These are phyloP conservation scores for Ganoderma lucidum DNA, from an alignment of 1,284 basidiomycete genomes.

Conservation along the genomic window DNA sequence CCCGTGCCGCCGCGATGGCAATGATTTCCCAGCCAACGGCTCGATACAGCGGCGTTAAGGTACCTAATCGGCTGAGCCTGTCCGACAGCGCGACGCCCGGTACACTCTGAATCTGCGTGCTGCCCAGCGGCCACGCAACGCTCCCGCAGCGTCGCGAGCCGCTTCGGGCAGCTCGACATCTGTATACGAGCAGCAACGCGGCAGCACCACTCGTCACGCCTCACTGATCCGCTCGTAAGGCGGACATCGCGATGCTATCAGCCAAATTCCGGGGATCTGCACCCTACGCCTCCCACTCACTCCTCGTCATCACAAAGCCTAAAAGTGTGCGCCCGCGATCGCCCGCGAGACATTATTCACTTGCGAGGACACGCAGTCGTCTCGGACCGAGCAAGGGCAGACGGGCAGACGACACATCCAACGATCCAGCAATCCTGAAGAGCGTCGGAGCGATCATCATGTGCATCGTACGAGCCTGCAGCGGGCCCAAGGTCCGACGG, in stretches of 20 bases:
- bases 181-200: neutral
- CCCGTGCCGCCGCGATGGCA: neutral
- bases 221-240: slow-evolving; percentile 10
- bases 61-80: slow-evolving; percentile 9
- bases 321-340: neutral
- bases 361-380: neutral
- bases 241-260: slow-evolving; percentile 5
- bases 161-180: neutral
- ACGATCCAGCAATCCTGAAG: neutral
- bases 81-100: neutral
- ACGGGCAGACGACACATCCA: neutral
- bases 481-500: no score
- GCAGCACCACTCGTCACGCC: neutral
- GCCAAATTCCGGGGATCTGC: neutral
- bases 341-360: neutral
- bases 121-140: neutral
- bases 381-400: slow-evolving; percentile 1
- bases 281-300: neutral
- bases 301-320: slow-evolving; percentile 5
- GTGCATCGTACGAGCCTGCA: no score
- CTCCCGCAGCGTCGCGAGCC: neutral
- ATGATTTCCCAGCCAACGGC: neutral
- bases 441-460: neutral
- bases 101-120: neutral
- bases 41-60: slow-evolving; percentile 16